Conservation (phyloP, 2,329 filamentous ascomycete genomes). For the Verticillium isaacii region DNA sequence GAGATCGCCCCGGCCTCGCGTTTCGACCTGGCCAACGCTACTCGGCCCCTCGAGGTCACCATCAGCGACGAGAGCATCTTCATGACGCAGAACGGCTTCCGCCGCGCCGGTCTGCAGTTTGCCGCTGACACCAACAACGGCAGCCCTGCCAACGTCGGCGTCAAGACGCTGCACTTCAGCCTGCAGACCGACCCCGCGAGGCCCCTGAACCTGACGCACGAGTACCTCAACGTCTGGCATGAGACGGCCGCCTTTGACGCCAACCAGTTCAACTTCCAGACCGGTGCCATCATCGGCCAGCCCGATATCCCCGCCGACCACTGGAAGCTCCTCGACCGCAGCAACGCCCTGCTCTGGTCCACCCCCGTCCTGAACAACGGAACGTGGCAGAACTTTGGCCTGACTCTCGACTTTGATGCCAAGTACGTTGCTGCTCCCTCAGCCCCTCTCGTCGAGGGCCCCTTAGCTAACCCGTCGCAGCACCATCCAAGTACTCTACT, state of each 20-base stretch:
- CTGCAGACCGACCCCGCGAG: slow-evolving; percentile 46
- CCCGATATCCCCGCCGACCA: background rate
- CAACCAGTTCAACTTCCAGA: slow-evolving; percentile 51
- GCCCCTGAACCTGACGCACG: slow-evolving; percentile 54
- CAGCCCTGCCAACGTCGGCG: slow-evolving; percentile 46
- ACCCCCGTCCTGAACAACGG: slow-evolving; percentile 39
- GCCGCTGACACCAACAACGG: slow-evolving; percentile 37
- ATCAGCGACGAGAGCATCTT: slow-evolving; percentile 58
- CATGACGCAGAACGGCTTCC: slow-evolving; percentile 53
- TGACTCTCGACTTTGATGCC: slow-evolving; percentile 51
- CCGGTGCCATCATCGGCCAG: slow-evolving; percentile 44
- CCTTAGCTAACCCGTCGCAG: slow-evolving; percentile 22
- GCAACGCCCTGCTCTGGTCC: slow-evolving; percentile 38
- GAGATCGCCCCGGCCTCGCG: slow-evolving; percentile 16
- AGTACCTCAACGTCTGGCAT: slow-evolving; percentile 53
- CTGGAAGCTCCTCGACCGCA: background rate
- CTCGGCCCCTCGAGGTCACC: slow-evolving; percentile 45
- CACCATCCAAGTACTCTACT: slow-evolving; percentile 55
- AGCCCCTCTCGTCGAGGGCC: background rate
- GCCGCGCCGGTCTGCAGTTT: slow-evolving; percentile 53
- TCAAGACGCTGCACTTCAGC: slow-evolving; percentile 60
- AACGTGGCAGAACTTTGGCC: slow-evolving; percentile 58
- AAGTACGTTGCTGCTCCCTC: slow-evolving; percentile 35
- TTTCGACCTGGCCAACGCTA: slow-evolving; percentile 36
- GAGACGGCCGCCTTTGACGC: slow-evolving; percentile 41